Evolutionary conservation across 345 rosid genomes (phyloP), one percentile per base, ranked within the genome.

Genomic region (Euphorbia peplus): DNA sequence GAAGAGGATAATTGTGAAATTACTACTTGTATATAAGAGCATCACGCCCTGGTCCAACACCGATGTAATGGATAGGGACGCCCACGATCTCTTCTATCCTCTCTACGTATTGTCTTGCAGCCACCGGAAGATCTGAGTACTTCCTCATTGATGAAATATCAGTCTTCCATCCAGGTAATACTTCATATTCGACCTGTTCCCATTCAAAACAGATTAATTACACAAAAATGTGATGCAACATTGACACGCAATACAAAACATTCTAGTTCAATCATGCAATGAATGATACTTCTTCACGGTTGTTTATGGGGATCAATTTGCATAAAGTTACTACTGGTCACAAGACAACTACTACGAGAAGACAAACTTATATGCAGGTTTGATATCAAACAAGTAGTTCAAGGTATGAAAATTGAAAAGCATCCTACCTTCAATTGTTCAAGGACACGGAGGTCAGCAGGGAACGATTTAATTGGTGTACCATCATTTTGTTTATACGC

Each of bases 81-180:
- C 92, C 99, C 25, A 91, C 90, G 0, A 91, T 93, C 68, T 95
- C 90, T 73, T 95, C 96, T 60, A 95, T 85, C 85, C 96, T 87
- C 81, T 95, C 96, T 46, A 91, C 95, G 46, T 87, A 91, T 57
- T 64, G 88, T 11, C 51, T 84, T 6, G 98, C 97, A 53, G 89
- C 90, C 78, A 82, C 85, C 25, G 99, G 99, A 70, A 95, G 93
- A 75, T 91, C 98, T 0, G 83, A 51, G 79, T 95, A 95, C 70
- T 71, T 86, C 74, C 96, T 83, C 64, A 86, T 50, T 0, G 87
- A 81, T 42, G 99, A 95, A 19, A 95, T 91, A 78, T n/a, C n/a
- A n/a, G n/a, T n/a, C n/a, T n/a, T n/a, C n/a, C n/a, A n/a, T n/a
- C n/a, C n/a, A n/a, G n/a, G 96, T 61, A 95, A 77, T 9, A 84